These are phyloP conservation scores for Saccharum spontaneum DNA, from an alignment of 176 grass and related monocot species.

Conservation along the genomic window DNA sequence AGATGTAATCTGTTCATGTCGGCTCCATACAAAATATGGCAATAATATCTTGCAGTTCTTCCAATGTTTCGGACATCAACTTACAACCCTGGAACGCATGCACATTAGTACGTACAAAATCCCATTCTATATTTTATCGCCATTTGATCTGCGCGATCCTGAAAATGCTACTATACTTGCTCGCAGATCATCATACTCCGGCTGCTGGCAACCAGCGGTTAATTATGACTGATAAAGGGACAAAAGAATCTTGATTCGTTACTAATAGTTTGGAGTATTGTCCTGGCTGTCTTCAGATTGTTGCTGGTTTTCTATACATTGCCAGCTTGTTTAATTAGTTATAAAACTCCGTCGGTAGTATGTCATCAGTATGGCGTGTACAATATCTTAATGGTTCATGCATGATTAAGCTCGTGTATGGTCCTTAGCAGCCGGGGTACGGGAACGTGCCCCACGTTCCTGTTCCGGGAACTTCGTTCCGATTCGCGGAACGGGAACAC, in stretches of 20 bases:
- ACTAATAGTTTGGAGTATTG: neutral
- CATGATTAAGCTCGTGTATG: neutral
- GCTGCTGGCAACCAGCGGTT: neutral
- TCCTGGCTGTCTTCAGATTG: neutral
- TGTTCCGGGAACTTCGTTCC: too few relatives aligned
- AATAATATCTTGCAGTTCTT: neutral
- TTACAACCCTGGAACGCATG: neutral
- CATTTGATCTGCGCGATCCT: neutral
- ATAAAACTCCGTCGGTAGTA: neutral
- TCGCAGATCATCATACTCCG: neutral
- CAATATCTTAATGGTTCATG: neutral
- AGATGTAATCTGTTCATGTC: neutral
- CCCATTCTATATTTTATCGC: neutral
- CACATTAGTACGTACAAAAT: neutral
- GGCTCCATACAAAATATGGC: neutral
- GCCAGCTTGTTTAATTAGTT: neutral
- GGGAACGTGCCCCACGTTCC: too few relatives aligned
- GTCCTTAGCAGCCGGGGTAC: too few relatives aligned
- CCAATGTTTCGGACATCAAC: neutral
- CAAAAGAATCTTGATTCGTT: neutral
- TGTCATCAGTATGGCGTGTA: neutral
- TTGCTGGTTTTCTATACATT: neutral
- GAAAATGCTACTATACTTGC: neutral
- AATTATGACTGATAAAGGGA: neutral
- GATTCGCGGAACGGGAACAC: too few relatives aligned